A percentile compares a stretch with the other conserved stretches of the same genome.
Evolutionary conservation across 768 basidiomycete species (phyloP).

Genomic region (Agaricus sinodeliciosus): DNA sequence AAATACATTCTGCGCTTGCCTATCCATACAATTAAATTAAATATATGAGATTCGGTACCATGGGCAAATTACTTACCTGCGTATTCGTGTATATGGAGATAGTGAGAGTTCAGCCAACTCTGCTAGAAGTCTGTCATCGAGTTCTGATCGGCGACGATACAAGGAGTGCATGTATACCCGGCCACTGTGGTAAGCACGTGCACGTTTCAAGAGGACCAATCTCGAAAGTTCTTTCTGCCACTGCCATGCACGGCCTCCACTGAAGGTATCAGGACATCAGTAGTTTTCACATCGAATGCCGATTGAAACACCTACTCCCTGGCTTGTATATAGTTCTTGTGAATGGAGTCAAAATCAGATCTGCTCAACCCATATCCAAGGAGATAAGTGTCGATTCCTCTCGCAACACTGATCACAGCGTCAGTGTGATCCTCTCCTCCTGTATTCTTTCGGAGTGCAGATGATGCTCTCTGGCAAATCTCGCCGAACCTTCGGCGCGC

Average conservation of each 20-base stretch:
- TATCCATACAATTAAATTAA: slow-evolving; percentile 21
- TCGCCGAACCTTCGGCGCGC: slow-evolving; percentile 63
- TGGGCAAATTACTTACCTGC: slow-evolving; percentile 42
- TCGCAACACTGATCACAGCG: slow-evolving; percentile 66
- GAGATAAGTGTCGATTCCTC: slow-evolving; percentile 70
- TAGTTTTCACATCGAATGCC: background rate
- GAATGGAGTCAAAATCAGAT: slow-evolving; percentile 51
- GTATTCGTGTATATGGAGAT: slow-evolving; percentile 72
- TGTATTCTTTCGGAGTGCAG: slow-evolving; percentile 50
- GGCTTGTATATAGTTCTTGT: slow-evolving; percentile 59
- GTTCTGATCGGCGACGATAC: slow-evolving; percentile 63
- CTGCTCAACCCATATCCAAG: slow-evolving; percentile 63
- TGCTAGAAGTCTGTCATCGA: slow-evolving; percentile 64
- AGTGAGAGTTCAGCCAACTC: slow-evolving; percentile 71
- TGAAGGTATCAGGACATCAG: slow-evolving; percentile 34
- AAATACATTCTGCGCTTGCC: slow-evolving; percentile 64
- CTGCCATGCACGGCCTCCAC: slow-evolving; percentile 47
- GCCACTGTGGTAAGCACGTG: slow-evolving; percentile 70
- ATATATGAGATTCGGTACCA: background rate
- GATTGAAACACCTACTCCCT: slow-evolving; percentile 42
- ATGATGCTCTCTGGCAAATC: slow-evolving; percentile 61
- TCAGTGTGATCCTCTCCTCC: slow-evolving; percentile 83
- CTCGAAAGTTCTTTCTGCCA: slow-evolving; percentile 75
- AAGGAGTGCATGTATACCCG: slow-evolving; percentile 73
- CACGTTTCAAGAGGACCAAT: slow-evolving; percentile 67